Evolutionary conservation across 805 yeast genomes (phyloP).

Genomic region (Pichia thaimueangensis): DNA sequence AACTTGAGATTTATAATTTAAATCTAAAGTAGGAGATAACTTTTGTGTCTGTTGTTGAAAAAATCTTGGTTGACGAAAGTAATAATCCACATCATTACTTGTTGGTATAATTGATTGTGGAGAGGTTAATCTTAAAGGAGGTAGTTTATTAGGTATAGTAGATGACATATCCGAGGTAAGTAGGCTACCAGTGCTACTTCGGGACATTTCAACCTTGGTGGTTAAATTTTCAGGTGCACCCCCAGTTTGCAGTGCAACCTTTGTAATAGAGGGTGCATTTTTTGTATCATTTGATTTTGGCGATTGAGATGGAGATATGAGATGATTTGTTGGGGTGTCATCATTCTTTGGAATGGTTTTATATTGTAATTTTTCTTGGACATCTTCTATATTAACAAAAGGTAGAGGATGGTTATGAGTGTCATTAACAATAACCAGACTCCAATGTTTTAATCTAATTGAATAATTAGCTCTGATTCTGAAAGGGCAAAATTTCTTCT

Average conservation of each 20-base stretch:
- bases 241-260: too few relatives aligned
- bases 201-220: too few relatives aligned
- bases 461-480: constrained; percentile 59
- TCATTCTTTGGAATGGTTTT: neutral
- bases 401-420: constrained; percentile 48
- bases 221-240: too few relatives aligned
- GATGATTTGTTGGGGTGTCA: too few relatives aligned
- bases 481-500: constrained; percentile 47
- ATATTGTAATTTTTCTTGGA: neutral
- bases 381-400: constrained; percentile 1
- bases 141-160: neutral
- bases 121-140: neutral
- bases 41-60: neutral
- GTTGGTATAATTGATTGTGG: neutral
- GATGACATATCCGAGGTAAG: too few relatives aligned
- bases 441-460: constrained; percentile 47
- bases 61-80: neutral
- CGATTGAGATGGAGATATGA: too few relatives aligned
- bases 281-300: too few relatives aligned
- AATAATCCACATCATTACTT: neutral
- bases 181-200: too few relatives aligned
- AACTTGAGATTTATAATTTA: neutral
- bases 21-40: too few relatives aligned
- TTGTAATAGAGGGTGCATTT: too few relatives aligned
- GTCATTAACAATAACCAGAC: constrained; percentile 54